Evolutionary conservation across 768 basidiomycete genomes (phyloP), one percentile per base, ranked within the genome.

Genomic region (Tricholomella constricta): DNA sequence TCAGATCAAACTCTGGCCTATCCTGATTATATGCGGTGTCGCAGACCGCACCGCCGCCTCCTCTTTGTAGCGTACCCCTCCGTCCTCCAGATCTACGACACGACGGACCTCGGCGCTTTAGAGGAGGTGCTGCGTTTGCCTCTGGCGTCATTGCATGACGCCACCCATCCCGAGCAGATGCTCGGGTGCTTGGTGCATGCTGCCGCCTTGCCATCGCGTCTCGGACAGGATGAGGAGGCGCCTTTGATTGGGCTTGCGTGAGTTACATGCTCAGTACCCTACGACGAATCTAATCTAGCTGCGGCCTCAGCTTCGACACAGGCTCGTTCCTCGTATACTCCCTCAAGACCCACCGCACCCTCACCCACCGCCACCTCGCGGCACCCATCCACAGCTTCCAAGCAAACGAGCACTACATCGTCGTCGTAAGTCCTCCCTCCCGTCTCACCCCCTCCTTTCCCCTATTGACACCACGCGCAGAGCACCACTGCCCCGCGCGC

Each of bases 41-140:
- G n/a, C n/a, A n/a, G n/a, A n/a, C n/a, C n/a, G n/a, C n/a, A n/a
- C 29, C 31, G 31, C 3, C 52, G 59, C 9, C 43, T 56, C 23
- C 54, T 63, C 6, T 45, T 63, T 42, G 65, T 83, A 6, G 78
- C 73, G 1, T 84, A 82, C 62, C 54, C 62, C 7, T 67, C 70
- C 12, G 79, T 81, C 5, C 60, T 88, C 35, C 80, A 85, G 61
- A 71, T 85, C 17, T 88, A 85, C 84, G 84, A 86, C 57, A 81
- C 80, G 58, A 73, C 78, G 11, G 73, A 79, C 54, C 65, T 87
- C 8, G 78, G 69, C 4, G 59, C 64, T 0, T 55, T 72, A 1
- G 46, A 49, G 59, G 85, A 88, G 58, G 55, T 86, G 3, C 64
- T 88, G 52, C 82, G 86, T 53, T 52, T 88, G 1, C 27, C 32